Conservation (phyloP, 768 basidiomycete genomes). For the Tulasnella sp. region DNA sequence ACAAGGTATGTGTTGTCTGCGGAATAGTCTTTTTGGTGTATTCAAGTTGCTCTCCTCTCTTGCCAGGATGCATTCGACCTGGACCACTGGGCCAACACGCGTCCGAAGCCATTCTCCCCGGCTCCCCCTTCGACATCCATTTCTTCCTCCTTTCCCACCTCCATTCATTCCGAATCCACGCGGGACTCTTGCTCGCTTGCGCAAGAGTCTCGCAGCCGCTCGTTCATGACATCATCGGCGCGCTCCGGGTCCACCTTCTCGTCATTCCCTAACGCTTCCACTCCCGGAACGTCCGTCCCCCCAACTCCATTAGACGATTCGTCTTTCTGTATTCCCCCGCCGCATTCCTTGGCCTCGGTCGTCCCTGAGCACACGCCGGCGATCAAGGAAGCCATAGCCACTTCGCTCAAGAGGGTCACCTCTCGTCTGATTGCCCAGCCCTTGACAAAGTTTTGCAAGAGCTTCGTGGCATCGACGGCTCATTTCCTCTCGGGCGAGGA, state of each 20-base stretch:
- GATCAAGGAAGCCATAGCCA: neutral
- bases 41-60: neutral
- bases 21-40: too few species aligned
- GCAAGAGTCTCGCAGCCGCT: neutral
- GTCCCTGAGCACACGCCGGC: neutral
- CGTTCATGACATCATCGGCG: neutral
- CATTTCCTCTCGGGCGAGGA: neutral
- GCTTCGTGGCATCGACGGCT: neutral
- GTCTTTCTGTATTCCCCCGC: neutral
- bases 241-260: neutral
- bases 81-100: neutral
- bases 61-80: neutral
- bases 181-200: neutral
- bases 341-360: neutral
- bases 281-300: neutral
- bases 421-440: neutral
- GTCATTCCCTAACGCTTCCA: neutral
- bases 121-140: neutral
- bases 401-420: neutral
- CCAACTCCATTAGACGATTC: neutral
- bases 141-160: neutral
- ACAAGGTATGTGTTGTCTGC: neutral
- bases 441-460: neutral
- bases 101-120: neutral
- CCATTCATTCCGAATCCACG: neutral